Evolutionary conservation across 441 rosid species (phyloP).

Genomic region (Arabidopsis lyrata): DNA sequence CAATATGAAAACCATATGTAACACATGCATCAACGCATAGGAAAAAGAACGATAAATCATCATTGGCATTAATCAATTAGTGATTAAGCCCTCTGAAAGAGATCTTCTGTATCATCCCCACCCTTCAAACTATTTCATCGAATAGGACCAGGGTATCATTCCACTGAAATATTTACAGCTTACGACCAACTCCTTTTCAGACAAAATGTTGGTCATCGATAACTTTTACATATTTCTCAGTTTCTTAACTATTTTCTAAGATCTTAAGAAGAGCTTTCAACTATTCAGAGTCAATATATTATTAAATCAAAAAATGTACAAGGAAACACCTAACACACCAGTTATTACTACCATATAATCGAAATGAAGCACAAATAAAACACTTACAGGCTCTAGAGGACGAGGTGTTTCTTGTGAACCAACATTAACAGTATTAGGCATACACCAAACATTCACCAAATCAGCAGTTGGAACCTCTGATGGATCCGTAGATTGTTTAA

Average conservation of each 20-base stretch:
- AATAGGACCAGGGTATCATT: not conserved
- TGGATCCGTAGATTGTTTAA: slow-evolving; percentile 68
- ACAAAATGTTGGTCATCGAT: not conserved
- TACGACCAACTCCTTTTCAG: not conserved
- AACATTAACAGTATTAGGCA: slow-evolving; percentile 85
- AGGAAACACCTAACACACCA: not conserved
- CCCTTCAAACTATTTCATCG: slow-evolving; percentile 7
- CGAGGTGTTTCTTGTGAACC: slow-evolving; percentile 89
- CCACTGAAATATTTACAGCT: not conserved
- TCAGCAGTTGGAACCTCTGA: slow-evolving; percentile 71
- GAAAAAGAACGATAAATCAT: not conserved
- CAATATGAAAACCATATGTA: slow-evolving; percentile 34
- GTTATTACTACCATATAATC: no score
- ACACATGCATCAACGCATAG: not conserved
- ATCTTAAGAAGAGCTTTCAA: not conserved
- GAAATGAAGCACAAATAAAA: not conserved
- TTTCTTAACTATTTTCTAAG: not conserved
- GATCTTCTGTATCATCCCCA: not conserved
- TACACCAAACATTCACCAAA: slow-evolving; percentile 85
- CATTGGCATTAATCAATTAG: not conserved
- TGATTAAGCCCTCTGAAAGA: not conserved
- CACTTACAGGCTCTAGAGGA: slow-evolving; percentile 74
- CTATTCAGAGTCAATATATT: not conserved
- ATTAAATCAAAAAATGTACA: not conserved
- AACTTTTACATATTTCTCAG: slow-evolving; percentile 4